Evolutionary conservation across 2,329 filamentous ascomycete genomes (phyloP).

Genomic region (Talaromyces sp.): DNA sequence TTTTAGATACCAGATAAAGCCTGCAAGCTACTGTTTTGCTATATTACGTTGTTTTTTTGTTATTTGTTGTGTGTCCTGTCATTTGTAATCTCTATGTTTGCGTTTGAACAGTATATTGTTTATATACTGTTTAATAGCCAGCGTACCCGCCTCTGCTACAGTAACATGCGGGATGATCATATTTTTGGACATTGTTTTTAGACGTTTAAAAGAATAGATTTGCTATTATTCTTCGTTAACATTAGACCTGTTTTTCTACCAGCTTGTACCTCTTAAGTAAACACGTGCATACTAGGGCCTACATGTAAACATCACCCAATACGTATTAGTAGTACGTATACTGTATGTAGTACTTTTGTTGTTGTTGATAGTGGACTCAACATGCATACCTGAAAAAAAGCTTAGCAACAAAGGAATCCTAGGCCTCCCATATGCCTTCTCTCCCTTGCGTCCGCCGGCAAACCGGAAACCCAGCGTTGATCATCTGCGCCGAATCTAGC

Average conservation of each 20-base stretch:
- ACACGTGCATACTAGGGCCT: not conserved
- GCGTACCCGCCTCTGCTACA: slow-evolving; percentile 12
- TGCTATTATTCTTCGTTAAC: not conserved
- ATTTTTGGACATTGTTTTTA: not conserved
- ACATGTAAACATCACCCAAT: not conserved
- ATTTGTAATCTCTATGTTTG: not conserved
- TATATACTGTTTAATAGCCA: not conserved
- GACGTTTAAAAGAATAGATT: slow-evolving; percentile 8
- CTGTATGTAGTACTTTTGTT: too few relatives aligned
- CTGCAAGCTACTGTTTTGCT: not conserved
- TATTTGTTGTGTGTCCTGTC: not conserved
- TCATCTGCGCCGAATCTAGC: not conserved
- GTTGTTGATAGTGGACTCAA: not conserved
- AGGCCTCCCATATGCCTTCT: not conserved
- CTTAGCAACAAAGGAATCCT: not conserved
- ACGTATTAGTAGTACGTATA: not conserved
- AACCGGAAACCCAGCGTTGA: not conserved
- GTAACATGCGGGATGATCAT: slow-evolving; percentile 12
- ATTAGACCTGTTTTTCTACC: too few relatives aligned
- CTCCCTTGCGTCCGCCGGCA: not conserved
- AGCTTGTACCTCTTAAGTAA: not conserved
- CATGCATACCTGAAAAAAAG: not conserved
- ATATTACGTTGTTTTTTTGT: not conserved
- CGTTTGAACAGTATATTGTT: not conserved
- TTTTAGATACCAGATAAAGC: slow-evolving; percentile 17